Evolutionary conservation across 257 asterid genomes (phyloP).

Genomic region (Fraxinus pennsylvanica): DNA sequence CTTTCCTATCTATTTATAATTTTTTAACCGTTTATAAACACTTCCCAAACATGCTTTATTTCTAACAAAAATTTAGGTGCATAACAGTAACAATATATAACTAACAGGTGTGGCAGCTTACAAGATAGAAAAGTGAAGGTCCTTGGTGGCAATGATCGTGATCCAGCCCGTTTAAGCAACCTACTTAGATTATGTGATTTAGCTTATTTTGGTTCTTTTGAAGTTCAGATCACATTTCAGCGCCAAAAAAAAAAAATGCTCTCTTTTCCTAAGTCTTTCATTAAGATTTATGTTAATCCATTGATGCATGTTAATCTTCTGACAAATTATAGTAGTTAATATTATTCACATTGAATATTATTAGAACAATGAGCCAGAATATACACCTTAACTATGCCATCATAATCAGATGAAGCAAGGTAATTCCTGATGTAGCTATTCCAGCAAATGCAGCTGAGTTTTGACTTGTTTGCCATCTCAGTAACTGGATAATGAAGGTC

Average conservation of each 20-base stretch:
- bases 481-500: slow-evolving; percentile 83
- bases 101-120: too few species aligned
- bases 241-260: not conserved
- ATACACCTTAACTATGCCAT: slow-evolving; percentile 67
- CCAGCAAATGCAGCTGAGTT: slow-evolving; percentile 87
- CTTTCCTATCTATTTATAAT: too few species aligned
- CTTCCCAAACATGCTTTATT: too few species aligned
- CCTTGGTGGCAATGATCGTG: not conserved
- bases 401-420: slow-evolving; percentile 91
- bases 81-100: too few species aligned
- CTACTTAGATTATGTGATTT: not conserved
- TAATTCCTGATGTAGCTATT: slow-evolving; percentile 88
- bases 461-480: slow-evolving; percentile 81
- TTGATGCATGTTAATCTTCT: not conserved
- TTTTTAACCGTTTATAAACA: too few species aligned
- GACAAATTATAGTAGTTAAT: not conserved
- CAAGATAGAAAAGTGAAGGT: not conserved
- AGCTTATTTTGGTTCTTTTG: too few species aligned
- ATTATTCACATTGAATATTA: slow-evolving; percentile 3
- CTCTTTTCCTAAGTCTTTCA: not conserved
- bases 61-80: too few species aligned
- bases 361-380: slow-evolving; percentile 17
- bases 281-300: not conserved
- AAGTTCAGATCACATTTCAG: too few species aligned
- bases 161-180: not conserved